Evolutionary conservation across 768 basidiomycete genomes (phyloP).

Genomic region (Auricularia sp.): DNA sequence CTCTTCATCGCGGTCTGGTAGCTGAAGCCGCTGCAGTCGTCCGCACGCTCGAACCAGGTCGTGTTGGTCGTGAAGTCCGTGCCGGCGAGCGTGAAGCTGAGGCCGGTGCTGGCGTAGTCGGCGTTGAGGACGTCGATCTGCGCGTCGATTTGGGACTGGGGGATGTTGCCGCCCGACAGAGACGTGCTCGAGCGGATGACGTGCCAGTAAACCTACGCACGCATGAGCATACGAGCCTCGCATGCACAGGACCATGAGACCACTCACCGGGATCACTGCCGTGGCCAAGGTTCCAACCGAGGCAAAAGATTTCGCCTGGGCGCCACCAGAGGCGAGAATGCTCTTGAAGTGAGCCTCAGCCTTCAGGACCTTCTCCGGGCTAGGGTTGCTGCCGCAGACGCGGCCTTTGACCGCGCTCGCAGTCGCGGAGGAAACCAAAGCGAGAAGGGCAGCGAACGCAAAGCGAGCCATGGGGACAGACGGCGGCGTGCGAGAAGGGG

Average conservation of each 20-base stretch:
- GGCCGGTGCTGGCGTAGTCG: constrained; percentile 10
- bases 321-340: background rate
- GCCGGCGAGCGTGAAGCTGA: constrained; percentile 12
- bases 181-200: background rate
- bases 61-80: constrained; percentile 12
- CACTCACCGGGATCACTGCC: background rate
- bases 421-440: background rate
- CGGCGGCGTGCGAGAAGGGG: background rate
- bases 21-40: constrained; percentile 13
- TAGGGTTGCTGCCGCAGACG: background rate
- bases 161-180: background rate
- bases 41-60: constrained; percentile 18
- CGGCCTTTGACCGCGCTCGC: background rate
- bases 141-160: constrained; percentile 11
- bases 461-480: background rate
- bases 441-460: background rate
- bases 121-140: constrained; percentile 13
- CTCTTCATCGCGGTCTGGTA: constrained; percentile 27
- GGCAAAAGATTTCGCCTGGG: background rate
- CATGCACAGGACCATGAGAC: no score
- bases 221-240: background rate
- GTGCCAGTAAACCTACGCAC: background rate
- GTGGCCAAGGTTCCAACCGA: background rate
- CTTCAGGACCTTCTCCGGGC: background rate
- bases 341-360: background rate